phyloP scores from a whole-genome alignment of 169 alveolate species.

The Amoebophrya sp. region DNA sequence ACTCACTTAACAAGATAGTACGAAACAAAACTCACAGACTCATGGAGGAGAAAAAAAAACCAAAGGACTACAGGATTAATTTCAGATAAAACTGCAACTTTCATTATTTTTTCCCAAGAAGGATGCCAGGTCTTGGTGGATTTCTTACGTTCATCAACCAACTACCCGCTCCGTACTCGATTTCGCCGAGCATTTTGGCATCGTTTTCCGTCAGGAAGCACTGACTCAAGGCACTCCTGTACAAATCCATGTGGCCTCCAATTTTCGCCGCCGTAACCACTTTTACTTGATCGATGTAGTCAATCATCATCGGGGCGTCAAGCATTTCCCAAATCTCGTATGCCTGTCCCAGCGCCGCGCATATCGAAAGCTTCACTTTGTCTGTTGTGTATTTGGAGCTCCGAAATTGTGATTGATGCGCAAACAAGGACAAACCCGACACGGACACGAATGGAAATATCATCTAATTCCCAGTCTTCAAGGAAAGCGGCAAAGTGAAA shows the following conservation, averaged over 20 bases:
- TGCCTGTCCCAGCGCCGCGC: neutral
- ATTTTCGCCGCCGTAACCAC: neutral
- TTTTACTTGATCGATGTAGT: neutral
- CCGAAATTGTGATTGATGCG: no score
- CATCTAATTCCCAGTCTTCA: no score
- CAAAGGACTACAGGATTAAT: no score
- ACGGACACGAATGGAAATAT: no score
- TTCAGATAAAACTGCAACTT: no score
- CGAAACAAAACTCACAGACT: no score
- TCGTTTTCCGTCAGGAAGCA: constrained; percentile 4
- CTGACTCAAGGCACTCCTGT: neutral
- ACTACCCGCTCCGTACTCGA: neutral
- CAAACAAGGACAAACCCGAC: no score
- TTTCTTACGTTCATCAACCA: neutral
- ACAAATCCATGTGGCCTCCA: neutral
- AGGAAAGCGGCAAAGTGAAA: no score
- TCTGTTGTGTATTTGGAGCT: no score
- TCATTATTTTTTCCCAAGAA: neutral
- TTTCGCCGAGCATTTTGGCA: neutral
- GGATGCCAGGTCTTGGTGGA: neutral
- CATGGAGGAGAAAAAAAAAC: no score
- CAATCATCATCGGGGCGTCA: constrained; percentile 22
- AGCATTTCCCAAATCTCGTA: neutral
- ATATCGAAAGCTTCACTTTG: neutral
- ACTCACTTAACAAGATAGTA: no score